Evolutionary conservation across 2,329 filamentous ascomycete genomes (phyloP).

Genomic region (Neofusicoccum cordaticola): DNA sequence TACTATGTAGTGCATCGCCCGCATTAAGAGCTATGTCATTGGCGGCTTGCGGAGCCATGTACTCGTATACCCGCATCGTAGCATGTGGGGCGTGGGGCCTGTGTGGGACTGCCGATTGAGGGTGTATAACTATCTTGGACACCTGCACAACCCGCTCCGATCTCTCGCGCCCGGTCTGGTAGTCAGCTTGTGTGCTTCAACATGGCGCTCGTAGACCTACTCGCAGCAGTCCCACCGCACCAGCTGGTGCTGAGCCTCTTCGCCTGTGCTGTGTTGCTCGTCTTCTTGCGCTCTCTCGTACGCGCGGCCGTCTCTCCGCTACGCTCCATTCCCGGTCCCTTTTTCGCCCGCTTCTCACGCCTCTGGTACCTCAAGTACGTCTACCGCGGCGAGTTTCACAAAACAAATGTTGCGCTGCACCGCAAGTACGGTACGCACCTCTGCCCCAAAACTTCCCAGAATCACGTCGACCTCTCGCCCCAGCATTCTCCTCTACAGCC

Average conservation of each 20-base stretch:
- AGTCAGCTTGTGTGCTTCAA: too few species aligned
- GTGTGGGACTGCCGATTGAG: neutral
- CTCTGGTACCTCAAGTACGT: neutral
- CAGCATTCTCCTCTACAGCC: too few species aligned
- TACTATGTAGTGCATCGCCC: neutral
- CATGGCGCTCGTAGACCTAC: neutral
- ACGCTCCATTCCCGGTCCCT: neutral
- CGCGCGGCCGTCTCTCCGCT: neutral
- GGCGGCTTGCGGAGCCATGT: neutral
- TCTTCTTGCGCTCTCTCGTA: neutral
- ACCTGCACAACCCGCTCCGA: neutral
- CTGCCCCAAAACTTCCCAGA: too few species aligned
- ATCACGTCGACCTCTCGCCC: too few species aligned
- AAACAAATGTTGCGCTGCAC: neutral
- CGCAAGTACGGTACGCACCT: neutral
- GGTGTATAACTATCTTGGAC: neutral
- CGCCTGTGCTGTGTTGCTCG: neutral
- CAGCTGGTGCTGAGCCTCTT: neutral
- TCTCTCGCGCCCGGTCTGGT: too few species aligned
- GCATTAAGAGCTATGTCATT: neutral
- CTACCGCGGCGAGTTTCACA: neutral
- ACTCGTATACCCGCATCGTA: neutral
- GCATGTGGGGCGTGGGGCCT: neutral
- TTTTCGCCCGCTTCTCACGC: neutral
- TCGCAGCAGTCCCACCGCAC: neutral